phyloP scores from a whole-genome alignment of 2,329 filamentous ascomycete genomes.

The Verticillium zaregamsianum region DNA sequence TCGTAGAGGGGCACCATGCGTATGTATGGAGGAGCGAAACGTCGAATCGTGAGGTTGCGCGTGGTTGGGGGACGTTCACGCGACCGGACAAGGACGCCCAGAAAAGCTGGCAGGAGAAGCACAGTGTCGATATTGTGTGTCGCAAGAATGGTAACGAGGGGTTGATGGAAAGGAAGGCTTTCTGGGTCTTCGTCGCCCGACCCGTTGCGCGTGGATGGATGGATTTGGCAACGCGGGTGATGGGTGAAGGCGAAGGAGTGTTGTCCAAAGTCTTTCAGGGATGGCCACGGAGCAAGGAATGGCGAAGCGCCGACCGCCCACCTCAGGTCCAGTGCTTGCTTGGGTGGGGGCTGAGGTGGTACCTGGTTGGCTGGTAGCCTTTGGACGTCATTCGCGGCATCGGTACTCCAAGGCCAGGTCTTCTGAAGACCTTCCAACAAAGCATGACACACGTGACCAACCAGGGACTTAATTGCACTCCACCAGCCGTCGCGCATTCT shows the following conservation, averaged over 20 bases:
- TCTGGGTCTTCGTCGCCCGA: not conserved
- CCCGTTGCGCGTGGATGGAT: not conserved
- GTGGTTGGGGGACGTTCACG: constrained; percentile 29
- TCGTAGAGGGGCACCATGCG: constrained; percentile 27
- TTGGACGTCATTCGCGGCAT: not conserved
- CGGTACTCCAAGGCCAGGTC: not conserved
- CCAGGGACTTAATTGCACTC: not conserved
- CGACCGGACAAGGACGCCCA: constrained; percentile 26
- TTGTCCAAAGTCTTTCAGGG: constrained; percentile 4
- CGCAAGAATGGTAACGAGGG: not conserved
- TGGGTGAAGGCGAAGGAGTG: not conserved
- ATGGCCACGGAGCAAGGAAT: constrained; percentile 4
- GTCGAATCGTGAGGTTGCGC: constrained; percentile 5
- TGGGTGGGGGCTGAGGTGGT: not conserved
- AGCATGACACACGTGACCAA: not conserved
- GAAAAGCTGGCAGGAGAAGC: not conserved
- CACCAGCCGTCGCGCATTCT: not conserved
- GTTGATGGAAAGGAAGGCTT: constrained; percentile 3
- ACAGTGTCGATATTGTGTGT: not conserved
- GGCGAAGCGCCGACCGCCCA: constrained; percentile 2
- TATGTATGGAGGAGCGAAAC: constrained; percentile 16
- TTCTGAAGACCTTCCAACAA: not conserved
- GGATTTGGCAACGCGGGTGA: not conserved
- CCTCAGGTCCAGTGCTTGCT: not conserved
- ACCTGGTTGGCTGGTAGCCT: not conserved